A percentile compares a stretch with the other conserved stretches of the same genome.
Evolutionary conservation across 495 filamentous ascomycete species (phyloP).

Genomic region (Parachaetomium inaequale): DNA sequence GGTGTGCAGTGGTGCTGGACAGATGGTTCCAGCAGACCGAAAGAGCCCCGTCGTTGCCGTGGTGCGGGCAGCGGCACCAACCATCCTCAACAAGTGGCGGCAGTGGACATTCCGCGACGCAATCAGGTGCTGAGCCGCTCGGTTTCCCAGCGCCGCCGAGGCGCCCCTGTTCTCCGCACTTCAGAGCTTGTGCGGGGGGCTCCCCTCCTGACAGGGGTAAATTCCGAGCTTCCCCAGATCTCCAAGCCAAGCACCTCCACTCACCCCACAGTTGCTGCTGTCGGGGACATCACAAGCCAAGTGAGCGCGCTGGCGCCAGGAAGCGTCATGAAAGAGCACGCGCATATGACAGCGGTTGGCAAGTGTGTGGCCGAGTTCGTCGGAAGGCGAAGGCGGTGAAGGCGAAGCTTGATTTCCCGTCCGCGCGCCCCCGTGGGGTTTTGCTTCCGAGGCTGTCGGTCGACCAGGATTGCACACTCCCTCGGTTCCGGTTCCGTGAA

Average conservation of each 20-base stretch:
- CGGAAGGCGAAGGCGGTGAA: background rate
- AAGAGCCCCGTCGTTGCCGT: background rate
- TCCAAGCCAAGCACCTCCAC: constrained; percentile 10
- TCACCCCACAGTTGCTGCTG: constrained; percentile 5
- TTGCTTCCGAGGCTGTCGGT: background rate
- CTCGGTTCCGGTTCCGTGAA: constrained; percentile 15
- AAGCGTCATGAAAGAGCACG: too few relatives aligned
- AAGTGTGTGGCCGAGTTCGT: too few relatives aligned
- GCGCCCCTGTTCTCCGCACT: constrained; percentile 3
- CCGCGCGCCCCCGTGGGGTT: background rate
- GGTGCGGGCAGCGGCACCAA: background rate
- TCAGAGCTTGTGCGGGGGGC: background rate
- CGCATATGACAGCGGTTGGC: too few relatives aligned
- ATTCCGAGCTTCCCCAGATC: constrained; percentile 15
- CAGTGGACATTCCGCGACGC: background rate
- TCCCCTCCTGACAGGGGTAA: background rate
- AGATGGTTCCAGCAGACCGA: background rate
- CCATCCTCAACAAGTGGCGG: background rate
- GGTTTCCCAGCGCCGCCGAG: background rate
- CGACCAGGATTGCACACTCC: background rate
- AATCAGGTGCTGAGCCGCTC: background rate
- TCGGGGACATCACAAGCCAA: background rate
- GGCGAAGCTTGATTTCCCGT: background rate
- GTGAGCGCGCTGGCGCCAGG: background rate
- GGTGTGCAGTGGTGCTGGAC: background rate